Percentiles rank a stretch among this genome's conserved stretches.
phyloP scores from a whole-genome alignment of 2,329 filamentous ascomycete genomes.

The Endocalyx cinctus region DNA sequence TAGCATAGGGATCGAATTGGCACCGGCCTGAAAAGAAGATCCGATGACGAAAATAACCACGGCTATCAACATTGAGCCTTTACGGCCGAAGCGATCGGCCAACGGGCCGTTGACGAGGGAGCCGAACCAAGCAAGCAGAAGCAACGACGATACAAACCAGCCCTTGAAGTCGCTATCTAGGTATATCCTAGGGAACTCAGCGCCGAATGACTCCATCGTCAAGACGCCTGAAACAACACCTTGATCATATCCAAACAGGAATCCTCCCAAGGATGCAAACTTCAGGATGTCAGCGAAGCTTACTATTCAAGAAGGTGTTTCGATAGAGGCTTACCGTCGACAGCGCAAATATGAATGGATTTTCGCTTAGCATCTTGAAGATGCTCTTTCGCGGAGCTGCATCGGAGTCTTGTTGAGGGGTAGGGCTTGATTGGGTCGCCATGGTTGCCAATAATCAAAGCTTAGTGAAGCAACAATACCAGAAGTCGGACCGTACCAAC shows the following conservation, averaged over 20 bases:
- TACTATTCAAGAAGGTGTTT: neutral
- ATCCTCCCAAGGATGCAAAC: constrained; percentile 23
- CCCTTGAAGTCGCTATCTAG: constrained; percentile 43
- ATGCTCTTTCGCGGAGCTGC: neutral
- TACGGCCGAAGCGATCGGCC: constrained; percentile 30
- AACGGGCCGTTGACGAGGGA: constrained; percentile 39
- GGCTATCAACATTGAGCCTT: constrained; percentile 31
- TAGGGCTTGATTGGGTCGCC: neutral
- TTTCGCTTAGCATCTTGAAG: neutral
- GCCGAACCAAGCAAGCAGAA: constrained; percentile 45
- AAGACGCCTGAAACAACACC: constrained; percentile 44
- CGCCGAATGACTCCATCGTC: constrained; percentile 39
- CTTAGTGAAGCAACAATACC: too few species aligned
- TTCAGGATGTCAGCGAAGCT: neutral
- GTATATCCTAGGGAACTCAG: constrained; percentile 29
- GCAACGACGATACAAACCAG: constrained; percentile 47
- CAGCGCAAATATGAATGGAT: constrained; percentile 1
- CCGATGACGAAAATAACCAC: constrained; percentile 16
- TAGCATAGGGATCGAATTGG: constrained; percentile 34
- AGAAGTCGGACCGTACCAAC: too few species aligned
- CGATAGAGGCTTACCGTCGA: neutral
- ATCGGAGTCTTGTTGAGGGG: neutral
- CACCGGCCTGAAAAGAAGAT: constrained; percentile 29
- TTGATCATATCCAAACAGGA: constrained; percentile 47
- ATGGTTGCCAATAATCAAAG: too few species aligned